These are phyloP conservation scores for Blumeriella jaapii DNA, from an alignment of 2,329 filamentous ascomycete genomes.

Conservation along the genomic window DNA sequence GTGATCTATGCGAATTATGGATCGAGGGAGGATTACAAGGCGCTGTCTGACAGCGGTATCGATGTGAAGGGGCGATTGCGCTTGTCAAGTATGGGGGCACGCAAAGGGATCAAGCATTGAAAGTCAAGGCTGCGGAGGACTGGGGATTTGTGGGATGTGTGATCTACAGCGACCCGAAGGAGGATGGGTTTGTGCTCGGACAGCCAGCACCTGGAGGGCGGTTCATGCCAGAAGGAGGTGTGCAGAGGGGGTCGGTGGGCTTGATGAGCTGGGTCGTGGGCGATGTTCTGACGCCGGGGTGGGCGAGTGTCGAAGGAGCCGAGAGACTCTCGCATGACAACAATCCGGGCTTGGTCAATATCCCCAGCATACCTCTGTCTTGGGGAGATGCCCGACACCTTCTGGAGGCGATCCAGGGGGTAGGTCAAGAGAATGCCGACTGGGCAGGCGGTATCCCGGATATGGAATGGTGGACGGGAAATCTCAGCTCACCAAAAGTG, in stretches of 20 bases:
- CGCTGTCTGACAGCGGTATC: slow-evolving; percentile 58
- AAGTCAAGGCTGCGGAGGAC: slow-evolving; percentile 81
- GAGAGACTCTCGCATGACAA: slow-evolving; percentile 59
- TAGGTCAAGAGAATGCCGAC: slow-evolving; percentile 55
- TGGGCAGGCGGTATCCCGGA: slow-evolving; percentile 74
- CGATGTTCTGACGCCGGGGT: slow-evolving; percentile 86
- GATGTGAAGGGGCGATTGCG: slow-evolving; percentile 66
- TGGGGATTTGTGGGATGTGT: slow-evolving; percentile 80
- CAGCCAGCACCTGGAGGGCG: slow-evolving; percentile 63
- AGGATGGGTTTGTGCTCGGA: slow-evolving; percentile 71
- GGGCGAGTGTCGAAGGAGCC: slow-evolving; percentile 56
- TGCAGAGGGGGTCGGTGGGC: slow-evolving; percentile 73
- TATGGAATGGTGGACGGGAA: slow-evolving; percentile 79
- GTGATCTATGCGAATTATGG: slow-evolving; percentile 91
- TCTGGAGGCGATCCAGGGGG: slow-evolving; percentile 62
- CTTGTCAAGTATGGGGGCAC: slow-evolving; percentile 72
- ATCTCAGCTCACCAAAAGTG: slow-evolving; percentile 62
- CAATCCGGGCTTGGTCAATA: slow-evolving; percentile 62
- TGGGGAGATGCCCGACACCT: slow-evolving; percentile 82
- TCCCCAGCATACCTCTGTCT: slow-evolving; percentile 80
- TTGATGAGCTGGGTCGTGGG: slow-evolving; percentile 75
- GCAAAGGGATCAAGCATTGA: slow-evolving; percentile 61
- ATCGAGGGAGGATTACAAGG: slow-evolving; percentile 69
- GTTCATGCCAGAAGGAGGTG: slow-evolving; percentile 69
- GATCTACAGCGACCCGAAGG: slow-evolving; percentile 81